These are phyloP conservation scores for Emergomyces pasteurianus DNA, from an alignment of 2,329 filamentous ascomycete species.

Conservation along the genomic window DNA sequence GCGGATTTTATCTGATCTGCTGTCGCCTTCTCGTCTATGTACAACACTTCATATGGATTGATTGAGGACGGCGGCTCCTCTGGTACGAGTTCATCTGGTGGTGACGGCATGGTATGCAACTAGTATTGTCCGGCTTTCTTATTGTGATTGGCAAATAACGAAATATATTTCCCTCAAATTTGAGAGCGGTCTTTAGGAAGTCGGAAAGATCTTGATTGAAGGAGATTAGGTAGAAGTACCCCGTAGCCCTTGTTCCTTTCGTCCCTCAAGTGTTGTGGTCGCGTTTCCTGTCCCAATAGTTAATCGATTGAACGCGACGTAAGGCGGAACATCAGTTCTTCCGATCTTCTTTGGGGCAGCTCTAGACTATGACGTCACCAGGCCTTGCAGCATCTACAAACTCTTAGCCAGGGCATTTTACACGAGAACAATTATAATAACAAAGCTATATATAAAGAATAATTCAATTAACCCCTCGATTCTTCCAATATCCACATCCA, in stretches of 20 bases:
- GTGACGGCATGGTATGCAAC: constrained; percentile 4
- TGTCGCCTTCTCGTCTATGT: constrained; percentile 57
- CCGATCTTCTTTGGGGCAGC: not conserved
- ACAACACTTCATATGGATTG: constrained; percentile 69
- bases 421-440: not conserved
- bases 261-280: not conserved
- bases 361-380: not conserved
- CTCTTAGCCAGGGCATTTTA: not conserved
- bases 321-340: not conserved
- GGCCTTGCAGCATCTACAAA: not conserved
- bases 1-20: constrained; percentile 73
- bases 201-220: not conserved
- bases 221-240: not conserved
- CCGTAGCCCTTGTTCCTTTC: not conserved
- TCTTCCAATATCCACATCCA: not conserved
- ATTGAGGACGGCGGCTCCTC: constrained; percentile 55
- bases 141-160: not conserved
- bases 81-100: constrained; percentile 41
- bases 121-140: not conserved
- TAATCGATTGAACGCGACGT: not conserved
- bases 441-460: not conserved
- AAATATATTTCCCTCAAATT: not conserved
- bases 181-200: not conserved
- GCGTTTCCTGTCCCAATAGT: not conserved
- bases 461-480: not conserved